These are phyloP conservation scores for Fusarium nanum DNA, from an alignment of 2,329 filamentous ascomycete species.

Conservation along the genomic window DNA sequence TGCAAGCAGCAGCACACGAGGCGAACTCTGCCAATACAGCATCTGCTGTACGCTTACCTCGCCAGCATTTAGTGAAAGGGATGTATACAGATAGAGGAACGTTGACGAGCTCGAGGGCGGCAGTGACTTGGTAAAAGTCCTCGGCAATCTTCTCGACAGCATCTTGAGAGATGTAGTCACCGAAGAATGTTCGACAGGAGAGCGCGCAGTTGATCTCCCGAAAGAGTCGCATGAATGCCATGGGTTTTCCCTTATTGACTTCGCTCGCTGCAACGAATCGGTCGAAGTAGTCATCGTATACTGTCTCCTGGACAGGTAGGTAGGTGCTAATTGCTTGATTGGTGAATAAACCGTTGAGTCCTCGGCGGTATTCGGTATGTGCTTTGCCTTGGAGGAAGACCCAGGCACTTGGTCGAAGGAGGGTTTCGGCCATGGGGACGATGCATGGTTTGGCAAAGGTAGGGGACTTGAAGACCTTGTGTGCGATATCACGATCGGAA, in stretches of 20 bases:
- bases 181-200: slow-evolving; percentile 83
- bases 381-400: slow-evolving; percentile 82
- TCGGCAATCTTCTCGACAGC: slow-evolving; percentile 80
- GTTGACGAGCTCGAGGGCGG: slow-evolving; percentile 83
- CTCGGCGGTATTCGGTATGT: slow-evolving; percentile 82
- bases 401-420: slow-evolving; percentile 79
- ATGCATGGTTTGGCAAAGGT: slow-evolving; percentile 80
- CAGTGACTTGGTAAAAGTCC: slow-evolving; percentile 83
- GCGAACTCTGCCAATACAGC: slow-evolving; percentile 77
- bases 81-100: slow-evolving; percentile 76
- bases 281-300: slow-evolving; percentile 77
- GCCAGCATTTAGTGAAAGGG: slow-evolving; percentile 81
- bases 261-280: slow-evolving; percentile 72
- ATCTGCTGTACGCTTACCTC: slow-evolving; percentile 79
- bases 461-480: slow-evolving; percentile 86
- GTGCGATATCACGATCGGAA: slow-evolving; percentile 80
- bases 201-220: slow-evolving; percentile 83
- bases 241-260: slow-evolving; percentile 64
- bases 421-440: slow-evolving; percentile 76
- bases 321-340: slow-evolving; percentile 77
- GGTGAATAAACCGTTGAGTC: slow-evolving; percentile 79
- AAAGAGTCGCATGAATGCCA: slow-evolving; percentile 77
- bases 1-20: slow-evolving; percentile 77
- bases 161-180: slow-evolving; percentile 79
- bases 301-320: slow-evolving; percentile 78